Conservation (phyloP, 148 eudicot species). For the Cornus florida region DNA sequence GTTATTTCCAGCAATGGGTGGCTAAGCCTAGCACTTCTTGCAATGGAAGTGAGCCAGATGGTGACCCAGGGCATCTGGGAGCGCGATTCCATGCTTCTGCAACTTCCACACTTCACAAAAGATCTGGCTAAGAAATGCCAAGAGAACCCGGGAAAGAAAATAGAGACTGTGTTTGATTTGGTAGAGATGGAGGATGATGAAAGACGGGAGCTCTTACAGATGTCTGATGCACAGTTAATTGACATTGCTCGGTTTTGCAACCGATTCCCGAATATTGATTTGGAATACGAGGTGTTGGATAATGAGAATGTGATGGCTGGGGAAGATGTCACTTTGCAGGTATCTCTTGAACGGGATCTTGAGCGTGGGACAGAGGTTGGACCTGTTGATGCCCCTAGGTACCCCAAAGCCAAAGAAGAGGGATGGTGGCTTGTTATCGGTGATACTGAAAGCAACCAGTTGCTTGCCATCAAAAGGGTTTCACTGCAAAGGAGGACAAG, state of each 20-base stretch:
- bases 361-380: slow-evolving; percentile 64
- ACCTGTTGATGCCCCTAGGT: slow-evolving; percentile 67
- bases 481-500: neutral
- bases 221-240: slow-evolving; percentile 48
- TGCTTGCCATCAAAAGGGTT: neutral
- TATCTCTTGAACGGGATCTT: slow-evolving; percentile 65
- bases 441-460: slow-evolving; percentile 56
- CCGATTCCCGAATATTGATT: slow-evolving; percentile 54
- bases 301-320: slow-evolving; percentile 43
- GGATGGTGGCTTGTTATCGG: slow-evolving; percentile 89
- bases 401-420: slow-evolving; percentile 71
- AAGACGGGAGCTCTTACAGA: slow-evolving; percentile 41
- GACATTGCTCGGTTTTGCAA: slow-evolving; percentile 52
- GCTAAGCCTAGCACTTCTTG: slow-evolving; percentile 47
- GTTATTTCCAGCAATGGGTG: slow-evolving; percentile 56
- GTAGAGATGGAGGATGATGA: slow-evolving; percentile 54
- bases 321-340: slow-evolving; percentile 46
- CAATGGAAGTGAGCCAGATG: slow-evolving; percentile 61
- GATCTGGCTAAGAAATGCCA: slow-evolving; percentile 53
- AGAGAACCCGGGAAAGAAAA: slow-evolving; percentile 38
- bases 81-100: slow-evolving; percentile 53
- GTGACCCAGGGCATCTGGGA: slow-evolving; percentile 60
- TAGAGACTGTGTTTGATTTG: slow-evolving; percentile 45
- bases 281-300: slow-evolving; percentile 48
- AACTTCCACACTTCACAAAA: slow-evolving; percentile 52